These are phyloP conservation scores for Staphylotrichum tortipilum DNA, from an alignment of 495 filamentous ascomycete species.

Conservation along the genomic window DNA sequence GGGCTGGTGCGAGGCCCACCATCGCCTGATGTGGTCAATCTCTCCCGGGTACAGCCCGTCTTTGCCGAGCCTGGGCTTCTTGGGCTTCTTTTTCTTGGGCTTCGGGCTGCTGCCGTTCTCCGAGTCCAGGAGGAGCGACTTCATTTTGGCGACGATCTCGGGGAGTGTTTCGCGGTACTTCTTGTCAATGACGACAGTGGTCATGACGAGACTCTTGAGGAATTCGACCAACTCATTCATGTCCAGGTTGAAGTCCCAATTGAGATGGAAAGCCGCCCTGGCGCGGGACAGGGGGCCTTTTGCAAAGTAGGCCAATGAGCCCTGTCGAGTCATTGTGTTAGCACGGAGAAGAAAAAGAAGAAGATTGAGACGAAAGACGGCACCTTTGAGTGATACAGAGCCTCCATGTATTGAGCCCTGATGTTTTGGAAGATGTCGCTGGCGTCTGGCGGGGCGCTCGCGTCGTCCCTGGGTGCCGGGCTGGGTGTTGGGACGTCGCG, in stretches of 20 bases:
- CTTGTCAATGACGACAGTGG: constrained; percentile 68
- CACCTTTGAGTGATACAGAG: constrained; percentile 85
- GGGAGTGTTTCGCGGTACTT: constrained; percentile 79
- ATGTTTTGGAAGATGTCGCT: constrained; percentile 60
- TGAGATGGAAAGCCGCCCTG: constrained; percentile 61
- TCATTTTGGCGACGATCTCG: constrained; percentile 53
- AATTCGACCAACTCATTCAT: constrained; percentile 56
- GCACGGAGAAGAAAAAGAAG: too few relatives aligned
- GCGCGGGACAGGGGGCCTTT: constrained; percentile 91
- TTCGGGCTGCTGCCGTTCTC: constrained; percentile 44
- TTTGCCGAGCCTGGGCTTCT: constrained; percentile 65
- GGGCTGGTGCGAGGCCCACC: constrained; percentile 59
- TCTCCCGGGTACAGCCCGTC: constrained; percentile 72
- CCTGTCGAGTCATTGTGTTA: too few relatives aligned
- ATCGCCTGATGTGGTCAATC: constrained; percentile 61
- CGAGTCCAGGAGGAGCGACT: constrained; percentile 46
- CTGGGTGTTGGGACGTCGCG: background rate
- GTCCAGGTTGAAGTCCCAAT: constrained; percentile 44
- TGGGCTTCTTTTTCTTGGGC: constrained; percentile 52
- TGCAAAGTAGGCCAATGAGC: constrained; percentile 91
- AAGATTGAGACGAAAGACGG: background rate
- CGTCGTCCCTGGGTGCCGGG: constrained; percentile 12
- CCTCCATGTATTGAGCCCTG: constrained; percentile 71
- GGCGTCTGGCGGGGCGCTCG: constrained; percentile 42
- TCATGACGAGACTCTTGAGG: constrained; percentile 61